These are phyloP conservation scores for Physcia stellaris DNA, from an alignment of 495 filamentous ascomycete genomes.

Conservation along the genomic window DNA sequence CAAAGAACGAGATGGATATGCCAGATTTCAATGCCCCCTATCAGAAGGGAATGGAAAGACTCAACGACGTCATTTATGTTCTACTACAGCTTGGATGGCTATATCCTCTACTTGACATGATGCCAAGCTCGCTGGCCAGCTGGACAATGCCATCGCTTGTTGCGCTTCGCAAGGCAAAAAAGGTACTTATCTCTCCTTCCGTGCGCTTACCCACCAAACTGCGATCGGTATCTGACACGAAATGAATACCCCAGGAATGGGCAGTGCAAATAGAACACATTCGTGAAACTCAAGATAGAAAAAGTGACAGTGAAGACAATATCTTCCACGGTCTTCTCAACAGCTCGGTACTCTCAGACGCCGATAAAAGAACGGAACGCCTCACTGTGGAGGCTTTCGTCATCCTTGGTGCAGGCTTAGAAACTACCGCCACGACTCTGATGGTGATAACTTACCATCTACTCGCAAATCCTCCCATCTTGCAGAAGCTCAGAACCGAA, in stretches of 20 bases:
- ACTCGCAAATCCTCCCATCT: conserved; percentile 16
- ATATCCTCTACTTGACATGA: background rate
- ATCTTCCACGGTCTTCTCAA: background rate
- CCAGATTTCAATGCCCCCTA: background rate
- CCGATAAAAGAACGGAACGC: conserved; percentile 16
- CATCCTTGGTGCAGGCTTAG: conserved; percentile 22
- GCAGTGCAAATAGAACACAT: background rate
- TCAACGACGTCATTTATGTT: background rate
- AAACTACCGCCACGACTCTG: conserved; percentile 21
- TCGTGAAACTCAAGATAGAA: background rate
- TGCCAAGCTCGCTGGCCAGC: background rate
- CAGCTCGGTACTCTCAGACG: conserved; percentile 14
- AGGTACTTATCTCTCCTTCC: too few relatives aligned
- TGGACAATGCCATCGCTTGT: too few relatives aligned
- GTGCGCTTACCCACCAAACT: background rate
- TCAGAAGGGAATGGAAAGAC: background rate
- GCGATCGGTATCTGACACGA: background rate
- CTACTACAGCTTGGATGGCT: background rate
- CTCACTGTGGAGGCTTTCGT: conserved; percentile 17
- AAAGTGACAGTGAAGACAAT: background rate
- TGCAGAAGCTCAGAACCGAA: conserved; percentile 17
- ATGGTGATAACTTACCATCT: conserved; percentile 20
- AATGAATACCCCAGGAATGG: background rate
- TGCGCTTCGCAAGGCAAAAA: too few relatives aligned
- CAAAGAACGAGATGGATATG: background rate